A percentile compares a stretch with the other conserved stretches of the same genome.
Conservation (phyloP, 441 rosid species). For the Brassica hybrid region DNA sequence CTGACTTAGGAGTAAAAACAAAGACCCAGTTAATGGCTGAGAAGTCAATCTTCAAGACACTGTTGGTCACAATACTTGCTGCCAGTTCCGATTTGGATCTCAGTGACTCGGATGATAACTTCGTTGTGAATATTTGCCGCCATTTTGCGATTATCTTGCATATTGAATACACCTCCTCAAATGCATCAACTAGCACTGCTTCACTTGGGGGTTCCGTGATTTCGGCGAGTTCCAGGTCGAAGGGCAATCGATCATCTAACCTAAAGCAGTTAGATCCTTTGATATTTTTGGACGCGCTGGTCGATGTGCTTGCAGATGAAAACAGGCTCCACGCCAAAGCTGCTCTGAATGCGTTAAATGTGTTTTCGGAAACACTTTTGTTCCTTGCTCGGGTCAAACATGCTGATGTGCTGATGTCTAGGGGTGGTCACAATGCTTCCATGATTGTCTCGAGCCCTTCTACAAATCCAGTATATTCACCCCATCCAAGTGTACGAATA, state of each 20-base stretch:
- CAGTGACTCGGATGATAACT: slow-evolving; percentile 77
- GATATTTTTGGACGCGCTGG: slow-evolving; percentile 91
- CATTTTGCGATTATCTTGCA: slow-evolving; percentile 98
- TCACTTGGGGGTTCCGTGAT: slow-evolving; percentile 58
- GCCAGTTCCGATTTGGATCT: slow-evolving; percentile 89
- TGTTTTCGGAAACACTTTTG: slow-evolving; percentile 89
- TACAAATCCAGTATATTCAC: slow-evolving; percentile 95
- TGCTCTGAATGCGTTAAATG: slow-evolving; percentile 81
- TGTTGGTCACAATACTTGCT: slow-evolving; percentile 83
- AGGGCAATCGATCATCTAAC: slow-evolving; percentile 53
- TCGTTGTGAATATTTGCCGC: slow-evolving; percentile 78
- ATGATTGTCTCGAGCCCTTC: slow-evolving; percentile 99
- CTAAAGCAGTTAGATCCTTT: slow-evolving; percentile 91
- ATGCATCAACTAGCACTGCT: slow-evolving; percentile 56
- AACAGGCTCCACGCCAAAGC: slow-evolving; percentile 92
- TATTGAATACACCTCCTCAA: slow-evolving; percentile 59
- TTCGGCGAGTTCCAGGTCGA: slow-evolving; percentile 73
- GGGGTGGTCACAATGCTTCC: slow-evolving; percentile 88
- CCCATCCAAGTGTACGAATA: slow-evolving; percentile 87
- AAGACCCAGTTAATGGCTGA: slow-evolving; percentile 99
- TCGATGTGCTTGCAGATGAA: slow-evolving; percentile 93
- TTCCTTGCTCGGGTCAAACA: slow-evolving; percentile 92
- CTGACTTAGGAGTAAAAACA: slow-evolving; percentile 95
- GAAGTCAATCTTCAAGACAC: slow-evolving; percentile 94
- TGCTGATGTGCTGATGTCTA: slow-evolving; percentile 76